Evolutionary conservation across 345 rosid species (phyloP).

Genomic region (Pugionium cornutum): DNA sequence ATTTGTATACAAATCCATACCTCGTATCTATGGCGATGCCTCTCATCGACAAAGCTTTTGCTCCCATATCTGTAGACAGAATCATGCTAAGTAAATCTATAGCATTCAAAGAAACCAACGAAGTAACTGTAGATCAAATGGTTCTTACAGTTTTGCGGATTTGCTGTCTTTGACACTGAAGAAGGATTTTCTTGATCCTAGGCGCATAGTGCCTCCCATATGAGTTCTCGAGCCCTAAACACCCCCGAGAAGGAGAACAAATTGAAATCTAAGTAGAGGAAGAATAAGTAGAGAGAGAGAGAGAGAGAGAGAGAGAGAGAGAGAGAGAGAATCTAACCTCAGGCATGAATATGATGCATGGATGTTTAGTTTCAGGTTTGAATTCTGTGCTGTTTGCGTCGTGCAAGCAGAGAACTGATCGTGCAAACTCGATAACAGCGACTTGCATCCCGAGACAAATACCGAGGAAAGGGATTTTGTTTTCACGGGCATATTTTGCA

Average conservation of each 20-base stretch:
- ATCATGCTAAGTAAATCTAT: slow-evolving; percentile 6
- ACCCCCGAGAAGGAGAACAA: not conserved
- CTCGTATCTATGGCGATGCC: slow-evolving; percentile 99
- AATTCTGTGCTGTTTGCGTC: slow-evolving; percentile 95
- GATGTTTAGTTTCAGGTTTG: slow-evolving; percentile 62
- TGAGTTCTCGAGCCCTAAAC: slow-evolving; percentile 87
- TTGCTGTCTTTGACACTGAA: slow-evolving; percentile 66
- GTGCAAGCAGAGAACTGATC: slow-evolving; percentile 62
- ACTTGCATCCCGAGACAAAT: slow-evolving; percentile 95
- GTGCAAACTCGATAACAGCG: slow-evolving; percentile 91
- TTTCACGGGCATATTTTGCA: slow-evolving; percentile 87
- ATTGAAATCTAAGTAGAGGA: slow-evolving; percentile 1
- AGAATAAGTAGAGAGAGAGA: not conserved
- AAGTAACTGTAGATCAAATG: not conserved
- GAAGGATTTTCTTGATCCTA: slow-evolving; percentile 82
- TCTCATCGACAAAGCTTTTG: slow-evolving; percentile 65
- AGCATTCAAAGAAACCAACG: not conserved
- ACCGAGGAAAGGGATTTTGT: slow-evolving; percentile 77
- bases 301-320: no score
- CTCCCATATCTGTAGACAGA: slow-evolving; percentile 60
- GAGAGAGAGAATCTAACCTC: slow-evolving; percentile 52
- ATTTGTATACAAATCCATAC: slow-evolving; percentile 39
- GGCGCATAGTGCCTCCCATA: slow-evolving; percentile 97
- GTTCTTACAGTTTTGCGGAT: slow-evolving; percentile 77
- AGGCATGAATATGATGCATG: slow-evolving; percentile 92